Conservation (phyloP, 345 rosid species). For the Eucalyptus erythrocorys region DNA sequence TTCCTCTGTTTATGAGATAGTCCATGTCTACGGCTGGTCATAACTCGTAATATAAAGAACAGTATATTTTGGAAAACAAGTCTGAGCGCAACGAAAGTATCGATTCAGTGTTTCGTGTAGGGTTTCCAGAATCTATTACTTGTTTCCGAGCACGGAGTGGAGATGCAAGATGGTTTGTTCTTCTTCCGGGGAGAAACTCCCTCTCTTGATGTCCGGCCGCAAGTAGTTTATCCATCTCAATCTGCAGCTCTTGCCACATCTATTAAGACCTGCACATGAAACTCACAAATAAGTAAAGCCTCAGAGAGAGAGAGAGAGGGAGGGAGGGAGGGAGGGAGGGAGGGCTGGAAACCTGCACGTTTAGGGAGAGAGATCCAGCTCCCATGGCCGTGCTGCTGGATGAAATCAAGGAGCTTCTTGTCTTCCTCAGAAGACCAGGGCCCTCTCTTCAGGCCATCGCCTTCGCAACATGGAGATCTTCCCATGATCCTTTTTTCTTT, state of each 20-base stretch:
- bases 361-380: constrained; percentile 87
- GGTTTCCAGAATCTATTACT: constrained; percentile 18
- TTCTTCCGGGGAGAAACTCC: constrained; percentile 55
- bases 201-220: constrained; percentile 74
- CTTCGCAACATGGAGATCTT: constrained; percentile 72
- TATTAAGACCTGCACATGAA: neutral
- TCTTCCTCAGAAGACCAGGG: constrained; percentile 94
- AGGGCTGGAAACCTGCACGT: constrained; percentile 42
- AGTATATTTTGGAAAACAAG: neutral
- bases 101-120: neutral
- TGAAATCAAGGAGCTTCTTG: constrained; percentile 48
- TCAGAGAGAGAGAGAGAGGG: neutral
- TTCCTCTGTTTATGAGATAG: neutral
- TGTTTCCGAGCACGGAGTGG: constrained; percentile 59
- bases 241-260: constrained; percentile 77
- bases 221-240: constrained; percentile 73
- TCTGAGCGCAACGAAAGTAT: neutral
- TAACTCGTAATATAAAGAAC: neutral
- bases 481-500: constrained; percentile 25
- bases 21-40: neutral
- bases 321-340: neutral
- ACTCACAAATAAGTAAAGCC: neutral
- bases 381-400: constrained; percentile 66
- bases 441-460: constrained; percentile 72
- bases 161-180: constrained; percentile 59